Conservation (phyloP, 495 filamentous ascomycete genomes). For the Hypoxylon intermedium region DNA sequence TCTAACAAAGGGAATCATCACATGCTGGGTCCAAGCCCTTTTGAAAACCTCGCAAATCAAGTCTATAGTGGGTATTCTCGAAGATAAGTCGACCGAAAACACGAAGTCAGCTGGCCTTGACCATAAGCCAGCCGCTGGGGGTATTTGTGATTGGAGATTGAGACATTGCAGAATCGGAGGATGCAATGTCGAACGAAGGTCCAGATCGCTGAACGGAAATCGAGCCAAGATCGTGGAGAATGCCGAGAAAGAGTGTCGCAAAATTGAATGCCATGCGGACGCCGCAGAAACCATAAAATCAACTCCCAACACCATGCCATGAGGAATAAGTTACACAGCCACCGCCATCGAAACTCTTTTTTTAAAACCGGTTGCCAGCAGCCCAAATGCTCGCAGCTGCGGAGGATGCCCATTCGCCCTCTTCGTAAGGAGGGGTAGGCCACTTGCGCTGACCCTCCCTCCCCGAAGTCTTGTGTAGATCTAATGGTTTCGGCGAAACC, state of each 20-base stretch:
- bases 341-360: constrained; percentile 23
- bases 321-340: constrained; percentile 39
- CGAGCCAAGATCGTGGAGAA: constrained; percentile 41
- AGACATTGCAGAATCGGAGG: constrained; percentile 38
- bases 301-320: constrained; percentile 40
- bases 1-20: constrained; percentile 46
- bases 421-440: constrained; percentile 93
- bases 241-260: constrained; percentile 34
- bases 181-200: constrained; percentile 36
- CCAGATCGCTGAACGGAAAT: constrained; percentile 42
- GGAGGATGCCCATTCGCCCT: constrained; percentile 86
- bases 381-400: constrained; percentile 78
- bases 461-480: constrained; percentile 58
- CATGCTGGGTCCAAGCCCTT: constrained; percentile 35
- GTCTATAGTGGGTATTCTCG: constrained; percentile 54
- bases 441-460: constrained; percentile 69
- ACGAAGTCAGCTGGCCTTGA: constrained; percentile 34
- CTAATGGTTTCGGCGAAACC: constrained; percentile 62
- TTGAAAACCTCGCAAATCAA: constrained; percentile 38
- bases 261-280: constrained; percentile 40
- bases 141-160: constrained; percentile 45
- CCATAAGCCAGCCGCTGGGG: constrained; percentile 38
- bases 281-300: constrained; percentile 33
- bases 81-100: constrained; percentile 44
- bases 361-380: constrained; percentile 64